A percentile compares a stretch with the other conserved stretches of the same genome.
Conservation (phyloP, 2,329 filamentous ascomycete genomes). For the Aspergillus aculeatinus region DNA sequence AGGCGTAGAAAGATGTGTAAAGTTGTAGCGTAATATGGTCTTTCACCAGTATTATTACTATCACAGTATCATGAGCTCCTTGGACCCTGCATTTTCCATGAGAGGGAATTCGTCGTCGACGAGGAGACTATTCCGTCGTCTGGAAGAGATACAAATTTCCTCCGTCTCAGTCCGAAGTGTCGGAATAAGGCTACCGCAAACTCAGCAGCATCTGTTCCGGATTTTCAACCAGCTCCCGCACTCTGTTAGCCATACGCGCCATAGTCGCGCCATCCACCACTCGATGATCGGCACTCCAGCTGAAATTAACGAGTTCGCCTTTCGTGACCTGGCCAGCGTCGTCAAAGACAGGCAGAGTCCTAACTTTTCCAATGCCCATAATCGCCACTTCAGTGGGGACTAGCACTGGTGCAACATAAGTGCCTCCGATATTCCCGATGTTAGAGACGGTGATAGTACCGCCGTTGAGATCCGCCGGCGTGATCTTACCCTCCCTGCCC, state of each 20-base stretch:
- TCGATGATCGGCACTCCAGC: slow-evolving; percentile 94
- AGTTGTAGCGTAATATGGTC: too few species aligned
- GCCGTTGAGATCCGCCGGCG: slow-evolving; percentile 71
- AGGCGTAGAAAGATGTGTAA: too few species aligned
- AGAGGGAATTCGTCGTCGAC: too few species aligned
- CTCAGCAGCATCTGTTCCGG: slow-evolving; percentile 85
- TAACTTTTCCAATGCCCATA: slow-evolving; percentile 79
- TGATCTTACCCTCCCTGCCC: slow-evolving; percentile 72
- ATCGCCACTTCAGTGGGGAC: slow-evolving; percentile 90
- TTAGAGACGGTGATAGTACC: slow-evolving; percentile 96
- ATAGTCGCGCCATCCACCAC: slow-evolving; percentile 94
- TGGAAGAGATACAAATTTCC: too few species aligned
- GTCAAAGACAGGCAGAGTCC: slow-evolving; percentile 75
- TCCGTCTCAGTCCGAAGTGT: too few species aligned
- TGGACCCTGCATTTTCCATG: too few species aligned
- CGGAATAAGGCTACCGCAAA: slow-evolving; percentile 57
- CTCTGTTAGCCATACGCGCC: slow-evolving; percentile 81
- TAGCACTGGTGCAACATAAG: slow-evolving; percentile 86
- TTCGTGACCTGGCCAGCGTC: slow-evolving; percentile 60
- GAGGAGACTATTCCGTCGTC: too few species aligned
- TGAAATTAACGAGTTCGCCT: slow-evolving; percentile 83
- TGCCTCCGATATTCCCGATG: slow-evolving; percentile 91
- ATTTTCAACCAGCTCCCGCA: slow-evolving; percentile 75
- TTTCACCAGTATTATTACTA: too few species aligned
- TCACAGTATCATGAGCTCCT: too few species aligned